Base-by-base conservation (phyloP, 2,329 filamentous ascomycete genomes). In the Teratosphaeria pseudoeucalypti region DNA sequence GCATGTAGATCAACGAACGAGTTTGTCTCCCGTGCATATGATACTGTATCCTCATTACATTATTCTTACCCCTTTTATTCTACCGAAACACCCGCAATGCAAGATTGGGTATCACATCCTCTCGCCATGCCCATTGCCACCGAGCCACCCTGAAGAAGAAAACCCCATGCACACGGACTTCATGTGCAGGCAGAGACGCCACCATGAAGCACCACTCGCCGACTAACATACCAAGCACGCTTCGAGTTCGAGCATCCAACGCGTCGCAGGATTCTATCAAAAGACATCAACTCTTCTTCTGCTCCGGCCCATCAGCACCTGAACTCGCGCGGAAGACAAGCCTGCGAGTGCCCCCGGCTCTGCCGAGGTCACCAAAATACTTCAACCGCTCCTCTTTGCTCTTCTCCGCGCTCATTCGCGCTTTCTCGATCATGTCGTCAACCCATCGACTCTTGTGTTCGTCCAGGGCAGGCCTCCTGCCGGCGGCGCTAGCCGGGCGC, bases 371-470 rank as follows among this genome's bases (percentile, higher is more conserved):
- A 23, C 85, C 86, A 72, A 90, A 88, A 54, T 79, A 66, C 69
- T 69, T 69, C 63, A 68, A 62, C 52, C 63, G 64, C 63, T 62
- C 64, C 52, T 71, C 73, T 26, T 72, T 67, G 52, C 61, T 65
- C 62, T 75, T 74, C 67, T 77, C 76, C 14, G 66, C 67, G 68
- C 86, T 89, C 54, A 85, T 80, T 61, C 87, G 82, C 49, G 91
- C 89, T 70, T 89, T 87, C 68, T 89, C 87, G 75, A 90, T 87
- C 77, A 94, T 87, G 62, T 85, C 89, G 72, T 92, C 87, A 10
- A 94, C 87, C 89, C 89, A 94, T 47, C 86, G 85, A 60, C 84
- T 80, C 69, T 87, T 89, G 73, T 91, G 86, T 58, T 86, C 84
- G 59, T 85, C 74, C 34, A 70, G 58, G 19, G 62, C 65, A 29